Conservation (phyloP, 1,139 yeast genomes). For the Saccharomyces hybrid region DNA sequence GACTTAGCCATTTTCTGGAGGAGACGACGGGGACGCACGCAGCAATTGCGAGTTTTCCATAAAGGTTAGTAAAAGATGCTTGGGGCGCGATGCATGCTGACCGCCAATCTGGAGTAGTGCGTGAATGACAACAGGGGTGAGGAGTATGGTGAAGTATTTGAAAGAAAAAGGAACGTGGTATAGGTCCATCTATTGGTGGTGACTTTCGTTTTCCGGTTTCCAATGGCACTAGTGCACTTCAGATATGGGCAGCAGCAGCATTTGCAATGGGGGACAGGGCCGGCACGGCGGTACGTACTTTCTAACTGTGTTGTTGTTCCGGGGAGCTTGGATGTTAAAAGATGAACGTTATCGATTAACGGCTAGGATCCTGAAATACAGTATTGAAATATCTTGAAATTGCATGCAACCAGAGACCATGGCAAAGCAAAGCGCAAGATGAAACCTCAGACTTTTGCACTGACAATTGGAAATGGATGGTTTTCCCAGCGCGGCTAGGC, state of each 20-base stretch:
- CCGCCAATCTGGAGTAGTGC: background rate
- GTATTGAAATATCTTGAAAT: background rate
- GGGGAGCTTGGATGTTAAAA: background rate
- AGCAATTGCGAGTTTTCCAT: background rate
- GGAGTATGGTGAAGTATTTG: background rate
- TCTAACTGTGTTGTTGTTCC: slow-evolving; percentile 4
- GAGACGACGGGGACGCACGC: background rate
- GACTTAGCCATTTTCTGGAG: slow-evolving; percentile 77
- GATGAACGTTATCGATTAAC: background rate
- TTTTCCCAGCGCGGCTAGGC: background rate
- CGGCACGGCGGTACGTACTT: slow-evolving; percentile 3
- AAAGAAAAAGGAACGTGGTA: no score
- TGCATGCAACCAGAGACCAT: background rate
- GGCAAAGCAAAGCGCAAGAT: background rate
- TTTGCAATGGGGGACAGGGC: background rate
- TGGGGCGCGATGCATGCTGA: background rate
- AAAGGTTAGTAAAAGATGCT: slow-evolving; percentile 15
- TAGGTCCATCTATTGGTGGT: no score
- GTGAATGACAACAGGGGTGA: background rate
- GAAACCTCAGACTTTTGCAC: background rate
- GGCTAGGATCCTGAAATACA: background rate
- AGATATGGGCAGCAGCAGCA: background rate
- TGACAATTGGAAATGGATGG: background rate
- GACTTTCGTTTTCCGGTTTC: no score
- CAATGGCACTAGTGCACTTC: background rate